Evolutionary conservation across 2,329 filamentous ascomycete species (phyloP).

Genomic region (Akanthomyces muscarius): DNA sequence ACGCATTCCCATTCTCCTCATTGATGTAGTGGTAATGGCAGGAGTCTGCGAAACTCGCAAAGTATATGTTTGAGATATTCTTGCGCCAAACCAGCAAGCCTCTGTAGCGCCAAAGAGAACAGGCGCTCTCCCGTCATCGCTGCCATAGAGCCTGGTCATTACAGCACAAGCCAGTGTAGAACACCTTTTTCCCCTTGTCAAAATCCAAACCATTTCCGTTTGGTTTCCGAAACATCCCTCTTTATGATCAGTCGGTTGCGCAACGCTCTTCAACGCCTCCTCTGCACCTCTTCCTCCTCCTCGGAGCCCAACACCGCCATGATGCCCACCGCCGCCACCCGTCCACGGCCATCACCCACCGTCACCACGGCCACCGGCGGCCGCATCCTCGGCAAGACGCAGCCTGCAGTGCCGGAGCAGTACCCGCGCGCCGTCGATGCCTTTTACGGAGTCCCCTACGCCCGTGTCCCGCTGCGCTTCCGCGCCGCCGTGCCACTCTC

Average conservation of each 20-base stretch:
- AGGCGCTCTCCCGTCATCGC: too few relatives aligned
- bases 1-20: not conserved
- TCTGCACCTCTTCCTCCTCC: not conserved
- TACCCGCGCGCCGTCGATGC: conserved; percentile 42
- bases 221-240: too few relatives aligned
- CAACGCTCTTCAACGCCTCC: too few relatives aligned
- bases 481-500: conserved; percentile 36
- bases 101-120: too few relatives aligned
- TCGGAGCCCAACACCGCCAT: not conserved
- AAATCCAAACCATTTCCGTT: too few relatives aligned
- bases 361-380: conserved; percentile 23
- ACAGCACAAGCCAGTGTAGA: too few relatives aligned
- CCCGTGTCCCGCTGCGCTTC: conserved; percentile 43
- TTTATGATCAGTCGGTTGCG: too few relatives aligned
- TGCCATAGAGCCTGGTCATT: too few relatives aligned
- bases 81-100: not conserved
- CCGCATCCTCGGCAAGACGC: conserved; percentile 24
- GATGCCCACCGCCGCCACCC: not conserved
- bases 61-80: not conserved
- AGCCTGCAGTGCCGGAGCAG: conserved; percentile 21
- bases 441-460: conserved; percentile 49
- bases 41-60: not conserved
- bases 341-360: not conserved
- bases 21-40: not conserved
- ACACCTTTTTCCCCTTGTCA: too few relatives aligned